Evolutionary conservation across 768 basidiomycete genomes (phyloP), one percentile per base, ranked within the genome.

Genomic region (Daedaleopsis sinensis): DNA sequence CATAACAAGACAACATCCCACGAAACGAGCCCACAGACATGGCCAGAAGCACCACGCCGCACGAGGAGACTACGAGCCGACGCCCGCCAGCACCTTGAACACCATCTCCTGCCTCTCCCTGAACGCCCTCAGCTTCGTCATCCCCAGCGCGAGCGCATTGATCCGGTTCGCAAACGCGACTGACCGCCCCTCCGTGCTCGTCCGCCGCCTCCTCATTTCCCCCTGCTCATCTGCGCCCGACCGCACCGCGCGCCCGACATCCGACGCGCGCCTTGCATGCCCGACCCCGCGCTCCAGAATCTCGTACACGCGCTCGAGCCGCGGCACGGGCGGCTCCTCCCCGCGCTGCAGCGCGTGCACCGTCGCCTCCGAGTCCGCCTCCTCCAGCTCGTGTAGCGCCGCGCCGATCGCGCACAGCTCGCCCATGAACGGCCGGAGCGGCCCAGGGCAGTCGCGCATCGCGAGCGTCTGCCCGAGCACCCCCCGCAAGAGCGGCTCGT

Each of bases 91-190:
- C 4, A 92, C 84, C 70, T 82, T 83, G 70, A 93, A 93, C 7
- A 92, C 88, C 52, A 83, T 79, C 1, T 77, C 80, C 73, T 92
- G 89, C 51, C 90, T 72, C 65, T 91, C 88, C 64, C 79, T 83
- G 70, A 95, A 95, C 52, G 89, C 84, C 59, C 78, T 80, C 57
- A 95, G 73, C 68, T 77, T 80, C 51, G 87, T 91, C 82, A 94
- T 84, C 0, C 78, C 81, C 64, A 95, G 68, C 62, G 88, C 87
- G 13, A 94, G 79, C 21, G 80, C 82, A 72, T 93, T 94, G 53
- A 94, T 83, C 58, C 89, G 73, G 71, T 94, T 94, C 27, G 88
- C 82, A 70, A 95, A 89, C 47, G 84, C 78, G 58, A 91, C 84
- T 9, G 88, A 85, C 84, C 75, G 61, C 86, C 90, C 69, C 80